A percentile compares a stretch with the other conserved stretches of the same genome.
These are phyloP conservation scores for Capsicum baccatum DNA, from an alignment of 257 asterid genomes.

Conservation along the genomic window DNA sequence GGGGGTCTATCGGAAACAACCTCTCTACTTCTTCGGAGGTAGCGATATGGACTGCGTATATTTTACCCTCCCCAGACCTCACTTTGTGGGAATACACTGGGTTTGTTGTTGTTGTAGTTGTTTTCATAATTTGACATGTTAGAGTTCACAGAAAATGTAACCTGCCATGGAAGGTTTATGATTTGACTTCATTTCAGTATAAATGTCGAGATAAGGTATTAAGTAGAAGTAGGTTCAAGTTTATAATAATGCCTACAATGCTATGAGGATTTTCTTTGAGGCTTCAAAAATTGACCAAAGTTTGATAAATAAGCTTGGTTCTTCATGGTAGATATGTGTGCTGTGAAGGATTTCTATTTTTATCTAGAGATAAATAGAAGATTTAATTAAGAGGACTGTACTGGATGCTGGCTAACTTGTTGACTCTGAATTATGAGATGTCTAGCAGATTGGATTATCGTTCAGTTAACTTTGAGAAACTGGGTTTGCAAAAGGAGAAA, in stretches of 20 bases:
- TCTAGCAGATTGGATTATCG: background rate
- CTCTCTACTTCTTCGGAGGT: no score
- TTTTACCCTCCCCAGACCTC: no score
- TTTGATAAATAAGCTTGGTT: background rate
- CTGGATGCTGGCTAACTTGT: background rate
- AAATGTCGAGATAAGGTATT: background rate
- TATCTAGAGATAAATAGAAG: conserved; percentile 11
- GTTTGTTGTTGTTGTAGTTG: no score
- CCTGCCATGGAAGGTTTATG: conserved; percentile 6
- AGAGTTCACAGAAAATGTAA: background rate
- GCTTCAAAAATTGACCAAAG: conserved; percentile 9
- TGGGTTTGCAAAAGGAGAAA: background rate
- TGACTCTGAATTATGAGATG: conserved; percentile 5
- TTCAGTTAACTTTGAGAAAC: background rate
- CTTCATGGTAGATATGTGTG: conserved; percentile 1
- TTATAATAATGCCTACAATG: background rate
- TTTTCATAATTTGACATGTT: background rate
- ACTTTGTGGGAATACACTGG: no score
- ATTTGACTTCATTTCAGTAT: background rate
- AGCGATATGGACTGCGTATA: no score
- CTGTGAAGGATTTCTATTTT: background rate
- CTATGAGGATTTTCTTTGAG: background rate
- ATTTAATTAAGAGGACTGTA: background rate
- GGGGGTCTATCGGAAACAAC: no score
- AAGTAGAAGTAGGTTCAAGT: conserved; percentile 5